phyloP scores from a whole-genome alignment of 805 yeast species.

The Ogataea wickerhamii region DNA sequence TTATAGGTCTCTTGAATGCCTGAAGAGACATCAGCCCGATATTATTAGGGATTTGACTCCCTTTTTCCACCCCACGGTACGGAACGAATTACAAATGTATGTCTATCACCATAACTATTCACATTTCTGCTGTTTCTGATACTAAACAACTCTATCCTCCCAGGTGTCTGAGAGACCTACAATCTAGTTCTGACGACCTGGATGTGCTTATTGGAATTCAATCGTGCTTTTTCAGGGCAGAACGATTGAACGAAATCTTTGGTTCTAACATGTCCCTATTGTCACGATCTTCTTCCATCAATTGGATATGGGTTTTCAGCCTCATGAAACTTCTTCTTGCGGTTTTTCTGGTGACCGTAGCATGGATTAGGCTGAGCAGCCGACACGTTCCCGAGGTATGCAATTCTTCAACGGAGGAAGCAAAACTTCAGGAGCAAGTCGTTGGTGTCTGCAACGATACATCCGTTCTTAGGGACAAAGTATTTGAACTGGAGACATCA shows the following conservation, averaged over 20 bases:
- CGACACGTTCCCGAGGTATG: not conserved
- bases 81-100: conserved; percentile 12
- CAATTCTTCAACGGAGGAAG: not conserved
- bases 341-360: not conserved
- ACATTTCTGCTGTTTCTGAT: too few species aligned
- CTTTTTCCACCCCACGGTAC: conserved; percentile 12
- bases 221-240: conserved; percentile 17
- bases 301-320: not conserved
- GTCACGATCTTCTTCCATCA: not conserved
- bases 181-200: conserved; percentile 2
- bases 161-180: conserved; percentile 15
- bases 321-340: not conserved
- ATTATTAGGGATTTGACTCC: conserved; percentile 11
- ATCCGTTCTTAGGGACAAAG: conserved; percentile 15
- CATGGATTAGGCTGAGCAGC: not conserved
- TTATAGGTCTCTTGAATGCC: conserved; percentile 14
- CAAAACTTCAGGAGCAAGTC: not conserved
- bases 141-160: too few species aligned
- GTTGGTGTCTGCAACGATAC: conserved; percentile 6
- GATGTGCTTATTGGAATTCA: conserved; percentile 15
- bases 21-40: conserved; percentile 11
- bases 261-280: not conserved
- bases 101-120: not conserved
- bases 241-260: conserved; percentile 10
- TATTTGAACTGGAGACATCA: conserved; percentile 15